Conservation (phyloP, 257 asterid genomes). For the Nicotiana attenuata region DNA sequence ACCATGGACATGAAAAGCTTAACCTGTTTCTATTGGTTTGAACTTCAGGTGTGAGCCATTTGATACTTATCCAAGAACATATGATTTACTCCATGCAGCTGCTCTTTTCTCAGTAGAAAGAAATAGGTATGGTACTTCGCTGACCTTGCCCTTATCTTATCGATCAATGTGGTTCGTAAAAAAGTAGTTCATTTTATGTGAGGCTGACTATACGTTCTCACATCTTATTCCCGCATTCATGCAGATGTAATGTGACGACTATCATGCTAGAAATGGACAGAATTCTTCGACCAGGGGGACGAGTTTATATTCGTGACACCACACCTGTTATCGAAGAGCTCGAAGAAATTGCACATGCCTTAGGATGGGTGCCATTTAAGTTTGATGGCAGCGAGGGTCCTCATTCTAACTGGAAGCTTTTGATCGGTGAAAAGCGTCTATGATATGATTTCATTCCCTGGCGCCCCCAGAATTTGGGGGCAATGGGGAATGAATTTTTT, state of each 20-base stretch:
- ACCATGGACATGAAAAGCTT: background rate
- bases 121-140: constrained; percentile 31
- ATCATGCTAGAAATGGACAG: constrained; percentile 77
- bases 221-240: background rate
- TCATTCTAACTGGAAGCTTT: constrained; percentile 52
- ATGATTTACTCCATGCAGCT: constrained; percentile 54
- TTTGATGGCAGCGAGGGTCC: constrained; percentile 58
- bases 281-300: constrained; percentile 63
- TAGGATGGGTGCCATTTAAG: constrained; percentile 53
- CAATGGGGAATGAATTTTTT: background rate
- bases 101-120: constrained; percentile 58
- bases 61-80: constrained; percentile 67
- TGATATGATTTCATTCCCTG: background rate
- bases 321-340: constrained; percentile 38
- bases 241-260: constrained; percentile 50
- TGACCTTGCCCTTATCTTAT: background rate
- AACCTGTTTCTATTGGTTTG: background rate
- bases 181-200: background rate
- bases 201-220: background rate
- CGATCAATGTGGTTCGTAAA: background rate
- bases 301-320: constrained; percentile 51
- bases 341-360: constrained; percentile 36
- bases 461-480: background rate
- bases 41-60: constrained; percentile 70
- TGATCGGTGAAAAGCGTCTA: constrained; percentile 49